These are phyloP conservation scores for Phaeodactylum tricornutum DNA, from an alignment of 108 stramenopile species.

Conservation along the genomic window DNA sequence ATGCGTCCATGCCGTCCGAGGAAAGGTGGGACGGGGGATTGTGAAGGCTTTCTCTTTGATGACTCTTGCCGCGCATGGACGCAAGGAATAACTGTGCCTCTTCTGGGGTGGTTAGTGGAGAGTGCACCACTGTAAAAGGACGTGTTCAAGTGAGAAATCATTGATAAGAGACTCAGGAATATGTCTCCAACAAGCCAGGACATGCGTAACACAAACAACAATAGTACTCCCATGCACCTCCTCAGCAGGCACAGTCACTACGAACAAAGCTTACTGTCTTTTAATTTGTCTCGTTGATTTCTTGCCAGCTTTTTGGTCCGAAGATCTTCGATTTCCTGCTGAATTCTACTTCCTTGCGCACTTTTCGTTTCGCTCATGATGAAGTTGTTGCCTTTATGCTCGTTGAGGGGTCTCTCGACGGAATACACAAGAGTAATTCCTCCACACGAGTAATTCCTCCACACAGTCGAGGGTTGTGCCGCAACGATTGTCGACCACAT, in stretches of 20 bases:
- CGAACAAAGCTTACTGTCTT: slow-evolving; percentile 29
- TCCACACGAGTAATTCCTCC: too few species aligned
- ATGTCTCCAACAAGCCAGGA: neutral
- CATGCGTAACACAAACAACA: neutral
- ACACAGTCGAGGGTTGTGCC: too few species aligned
- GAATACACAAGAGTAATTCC: too few species aligned
- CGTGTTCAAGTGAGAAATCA: neutral
- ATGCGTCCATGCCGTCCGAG: slow-evolving; percentile 32
- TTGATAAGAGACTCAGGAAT: neutral
- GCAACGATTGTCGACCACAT: too few species aligned
- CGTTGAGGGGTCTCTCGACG: neutral
- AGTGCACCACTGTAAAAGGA: neutral
- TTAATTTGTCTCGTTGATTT: slow-evolving; percentile 23
- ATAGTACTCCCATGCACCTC: neutral
- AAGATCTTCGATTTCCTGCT: slow-evolving; percentile 29
- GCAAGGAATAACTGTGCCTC: slow-evolving; percentile 34
- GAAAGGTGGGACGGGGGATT: slow-evolving; percentile 20
- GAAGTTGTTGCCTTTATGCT: neutral
- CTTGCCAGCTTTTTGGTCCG: slow-evolving; percentile 26
- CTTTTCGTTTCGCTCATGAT: slow-evolving; percentile 1
- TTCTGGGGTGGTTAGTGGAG: slow-evolving; percentile 46
- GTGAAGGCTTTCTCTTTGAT: slow-evolving; percentile 6
- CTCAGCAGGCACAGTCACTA: slow-evolving; percentile 1
- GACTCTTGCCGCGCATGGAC: slow-evolving; percentile 22
- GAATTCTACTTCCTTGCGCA: slow-evolving; percentile 6